These are phyloP conservation scores for Cubamyces sp. DNA, from an alignment of 768 basidiomycete genomes.

Conservation along the genomic window DNA sequence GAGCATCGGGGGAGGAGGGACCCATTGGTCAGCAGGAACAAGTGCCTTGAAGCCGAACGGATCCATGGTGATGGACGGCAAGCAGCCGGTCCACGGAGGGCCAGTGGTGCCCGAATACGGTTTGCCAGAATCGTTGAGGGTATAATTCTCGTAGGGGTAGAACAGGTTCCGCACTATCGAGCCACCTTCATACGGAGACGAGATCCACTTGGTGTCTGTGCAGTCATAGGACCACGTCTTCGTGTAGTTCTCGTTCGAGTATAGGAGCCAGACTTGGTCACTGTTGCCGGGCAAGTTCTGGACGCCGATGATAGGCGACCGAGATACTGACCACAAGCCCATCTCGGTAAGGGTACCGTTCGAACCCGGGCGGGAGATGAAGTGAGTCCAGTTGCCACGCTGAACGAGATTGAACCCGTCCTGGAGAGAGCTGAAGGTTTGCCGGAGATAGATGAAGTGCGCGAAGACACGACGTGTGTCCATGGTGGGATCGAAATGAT, in stretches of 20 bases:
- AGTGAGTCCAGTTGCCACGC: slow-evolving; percentile 83
- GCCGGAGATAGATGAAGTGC: slow-evolving; percentile 74
- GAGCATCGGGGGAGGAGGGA: slow-evolving; percentile 68
- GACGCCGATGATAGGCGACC: slow-evolving; percentile 58
- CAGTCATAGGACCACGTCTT: slow-evolving; percentile 69
- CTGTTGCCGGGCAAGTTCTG: slow-evolving; percentile 68
- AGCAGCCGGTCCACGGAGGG: slow-evolving; percentile 77
- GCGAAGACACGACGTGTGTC: slow-evolving; percentile 74
- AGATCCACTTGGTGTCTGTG: slow-evolving; percentile 65
- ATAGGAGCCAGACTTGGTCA: slow-evolving; percentile 83
- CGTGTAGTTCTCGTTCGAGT: slow-evolving; percentile 83
- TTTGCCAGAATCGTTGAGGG: slow-evolving; percentile 64
- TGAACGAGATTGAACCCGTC: slow-evolving; percentile 88
- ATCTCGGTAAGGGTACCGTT: slow-evolving; percentile 81
- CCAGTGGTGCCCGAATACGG: slow-evolving; percentile 61
- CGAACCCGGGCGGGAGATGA: slow-evolving; percentile 82
- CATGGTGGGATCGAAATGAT: slow-evolving; percentile 92
- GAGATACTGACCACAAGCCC: slow-evolving; percentile 84
- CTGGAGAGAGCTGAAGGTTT: slow-evolving; percentile 71
- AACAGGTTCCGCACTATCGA: slow-evolving; percentile 73
- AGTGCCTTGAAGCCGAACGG: slow-evolving; percentile 83
- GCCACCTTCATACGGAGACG: slow-evolving; percentile 72
- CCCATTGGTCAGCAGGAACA: slow-evolving; percentile 72
- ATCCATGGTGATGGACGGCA: slow-evolving; percentile 64
- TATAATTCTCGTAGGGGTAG: slow-evolving; percentile 81